Conservation (phyloP, 2,329 filamentous ascomycete genomes). For the Cercospora zeina region DNA sequence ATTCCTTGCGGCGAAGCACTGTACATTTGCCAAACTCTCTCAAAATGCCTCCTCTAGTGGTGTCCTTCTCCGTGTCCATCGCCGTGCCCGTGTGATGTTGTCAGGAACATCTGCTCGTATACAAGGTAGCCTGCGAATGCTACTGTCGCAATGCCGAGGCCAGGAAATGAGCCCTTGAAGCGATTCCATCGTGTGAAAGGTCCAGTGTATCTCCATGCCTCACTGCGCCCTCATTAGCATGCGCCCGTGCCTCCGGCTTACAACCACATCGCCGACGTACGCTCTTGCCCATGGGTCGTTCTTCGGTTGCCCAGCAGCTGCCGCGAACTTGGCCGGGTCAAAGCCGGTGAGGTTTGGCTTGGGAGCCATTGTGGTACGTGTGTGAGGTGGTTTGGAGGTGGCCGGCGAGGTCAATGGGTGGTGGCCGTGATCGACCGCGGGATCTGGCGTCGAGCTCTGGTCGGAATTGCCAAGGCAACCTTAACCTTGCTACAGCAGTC, state of each 20-base stretch:
- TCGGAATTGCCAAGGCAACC: conserved; percentile 6
- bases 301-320: conserved; percentile 63
- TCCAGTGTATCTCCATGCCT: conserved; percentile 91
- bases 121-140: conserved; percentile 87
- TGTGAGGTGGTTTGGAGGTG: conserved; percentile 14
- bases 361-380: conserved; percentile 50
- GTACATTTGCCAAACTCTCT: conserved; percentile 20
- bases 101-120: conserved; percentile 82
- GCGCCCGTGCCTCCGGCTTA: background rate
- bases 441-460: conserved; percentile 12
- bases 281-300: conserved; percentile 64
- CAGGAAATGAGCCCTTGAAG: conserved; percentile 82
- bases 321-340: conserved; percentile 77
- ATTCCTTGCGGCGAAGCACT: conserved; percentile 17
- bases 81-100: conserved; percentile 22
- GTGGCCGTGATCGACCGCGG: conserved; percentile 1
- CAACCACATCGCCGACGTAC: conserved; percentile 47
- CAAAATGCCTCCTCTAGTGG: conserved; percentile 23
- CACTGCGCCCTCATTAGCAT: conserved; percentile 56
- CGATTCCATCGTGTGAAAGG: conserved; percentile 86
- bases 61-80: conserved; percentile 31
- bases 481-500: background rate
- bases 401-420: conserved; percentile 7
- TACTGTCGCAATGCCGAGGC: conserved; percentile 86
- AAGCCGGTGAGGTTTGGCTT: conserved; percentile 84